phyloP scores from a whole-genome alignment of 2,329 filamentous ascomycete species.

The Colletotrichum caudatum region DNA sequence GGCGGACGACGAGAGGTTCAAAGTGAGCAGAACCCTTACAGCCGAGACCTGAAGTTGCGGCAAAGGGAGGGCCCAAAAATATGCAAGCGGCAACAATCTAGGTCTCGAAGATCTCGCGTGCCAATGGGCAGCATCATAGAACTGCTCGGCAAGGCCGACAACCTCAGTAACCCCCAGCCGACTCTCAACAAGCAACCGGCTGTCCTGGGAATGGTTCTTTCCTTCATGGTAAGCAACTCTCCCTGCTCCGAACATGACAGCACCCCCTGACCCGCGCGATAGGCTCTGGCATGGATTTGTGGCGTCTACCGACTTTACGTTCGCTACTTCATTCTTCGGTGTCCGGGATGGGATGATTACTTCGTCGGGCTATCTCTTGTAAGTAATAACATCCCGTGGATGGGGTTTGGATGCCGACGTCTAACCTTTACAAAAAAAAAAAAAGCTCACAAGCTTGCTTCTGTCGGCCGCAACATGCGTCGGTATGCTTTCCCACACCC shows the following conservation, averaged over 20 bases:
- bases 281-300: conserved; percentile 36
- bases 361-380: conserved; percentile 42
- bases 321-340: conserved; percentile 35
- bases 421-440: background rate
- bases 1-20: background rate
- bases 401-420: rapidly evolving
- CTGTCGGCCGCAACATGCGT: conserved; percentile 29
- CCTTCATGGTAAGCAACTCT: conserved; percentile 33
- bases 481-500: background rate
- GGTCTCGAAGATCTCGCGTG: conserved; percentile 3
- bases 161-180: conserved; percentile 41
- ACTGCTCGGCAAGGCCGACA: conserved; percentile 42
- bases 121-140: conserved; percentile 39
- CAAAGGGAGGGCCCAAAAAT: background rate
- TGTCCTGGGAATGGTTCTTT: conserved; percentile 40
- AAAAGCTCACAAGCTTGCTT: conserved; percentile 27
- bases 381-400: background rate
- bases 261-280: background rate
- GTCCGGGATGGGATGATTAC: conserved; percentile 42
- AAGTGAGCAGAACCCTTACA: background rate
- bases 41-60: background rate
- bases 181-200: conserved; percentile 34
- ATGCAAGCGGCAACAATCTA: conserved; percentile 30
- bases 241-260: background rate
- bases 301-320: conserved; percentile 42